Conservation (phyloP, 163 green algal species). For the Scenedesmus sp. region DNA sequence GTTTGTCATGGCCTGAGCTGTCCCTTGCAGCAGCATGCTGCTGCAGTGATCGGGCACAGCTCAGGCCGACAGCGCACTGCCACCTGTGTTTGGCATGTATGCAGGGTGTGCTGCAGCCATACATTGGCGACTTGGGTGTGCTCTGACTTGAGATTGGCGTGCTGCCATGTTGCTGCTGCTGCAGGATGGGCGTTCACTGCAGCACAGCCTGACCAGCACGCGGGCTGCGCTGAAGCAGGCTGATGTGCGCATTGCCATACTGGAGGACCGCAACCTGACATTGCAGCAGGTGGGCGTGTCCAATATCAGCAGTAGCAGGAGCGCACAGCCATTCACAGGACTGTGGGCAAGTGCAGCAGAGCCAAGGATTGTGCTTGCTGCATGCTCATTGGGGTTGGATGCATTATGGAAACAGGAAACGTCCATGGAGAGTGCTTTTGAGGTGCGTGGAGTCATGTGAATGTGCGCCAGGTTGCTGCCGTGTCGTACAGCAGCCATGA, state of each 20-base stretch:
- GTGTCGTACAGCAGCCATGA: neutral
- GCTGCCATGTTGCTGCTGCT: neutral
- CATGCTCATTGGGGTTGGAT: no score
- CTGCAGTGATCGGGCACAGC: no score
- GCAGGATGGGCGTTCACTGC: slow-evolving; percentile 32
- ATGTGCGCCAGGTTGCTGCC: neutral
- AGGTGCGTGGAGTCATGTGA: no score
- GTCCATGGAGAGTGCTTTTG: no score
- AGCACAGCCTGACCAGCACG: neutral
- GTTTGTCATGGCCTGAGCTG: neutral
- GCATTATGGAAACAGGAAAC: no score
- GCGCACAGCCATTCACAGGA: no score
- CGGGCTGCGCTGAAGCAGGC: slow-evolving; percentile 40
- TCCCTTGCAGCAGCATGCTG: no score
- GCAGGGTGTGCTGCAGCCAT: no score
- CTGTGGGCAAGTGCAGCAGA: no score
- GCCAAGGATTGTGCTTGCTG: no score
- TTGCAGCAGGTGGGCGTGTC: slow-evolving; percentile 28
- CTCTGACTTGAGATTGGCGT: neutral
- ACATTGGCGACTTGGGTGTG: neutral
- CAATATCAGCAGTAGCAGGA: neutral
- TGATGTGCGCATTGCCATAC: slow-evolving; percentile 53
- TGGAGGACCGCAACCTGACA: slow-evolving; percentile 51
- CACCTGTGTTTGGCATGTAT: no score
- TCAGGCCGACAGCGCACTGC: no score